Base-by-base conservation (phyloP, 2,329 filamentous ascomycete genomes). In the Paracorniculantispora psalliotae region DNA sequence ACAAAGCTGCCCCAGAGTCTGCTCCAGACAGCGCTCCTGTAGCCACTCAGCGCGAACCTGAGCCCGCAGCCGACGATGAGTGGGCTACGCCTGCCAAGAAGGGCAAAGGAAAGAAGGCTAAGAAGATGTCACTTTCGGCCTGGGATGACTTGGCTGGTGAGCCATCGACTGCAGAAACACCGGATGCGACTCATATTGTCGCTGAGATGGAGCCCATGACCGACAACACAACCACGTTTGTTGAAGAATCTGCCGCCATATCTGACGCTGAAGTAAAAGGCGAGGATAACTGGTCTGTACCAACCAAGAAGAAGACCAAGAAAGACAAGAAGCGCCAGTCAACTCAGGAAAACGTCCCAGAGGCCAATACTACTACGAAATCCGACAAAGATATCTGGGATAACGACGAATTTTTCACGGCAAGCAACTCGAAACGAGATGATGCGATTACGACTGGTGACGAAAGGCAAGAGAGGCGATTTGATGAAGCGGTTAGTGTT, bases 321-420 rank as follows among this genome's bases (percentile, higher is more conserved):
- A 73, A 73, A 54, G 73, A 69, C 47, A 77, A 73, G 68, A 77
- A 73, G 54, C 55, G 56, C 51, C 61, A 66, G 64, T 66, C 66
- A 64, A 63, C 35, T 6, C 33, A 57, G 13, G 61, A 64, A 28
- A 28, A 2, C 2, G n/a, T 8, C 19, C 2, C 49, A 8, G 25
- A 39, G 4, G 23, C 28, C 26, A 44, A 54, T n/a, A 41, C 39
- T 26, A 52, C 61, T 49, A 64, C 63, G 44, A 61, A 62, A 58
- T 30, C 30, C 7, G 61, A 54, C 55, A 66, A 66, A 51, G 65
- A 67, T 56, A 60, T 66, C 44, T 63, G 64, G 64, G 61, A 67
- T 39, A 47, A 63, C 23, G 67, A 70, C 35, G 65, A 64, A 17
- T 63, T 67, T 57, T 67, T 67, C 15, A 48, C 35, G 55, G 19